These are phyloP conservation scores for Epichloe coenophiala DNA, from an alignment of 2,329 filamentous ascomycete species.

Conservation along the genomic window DNA sequence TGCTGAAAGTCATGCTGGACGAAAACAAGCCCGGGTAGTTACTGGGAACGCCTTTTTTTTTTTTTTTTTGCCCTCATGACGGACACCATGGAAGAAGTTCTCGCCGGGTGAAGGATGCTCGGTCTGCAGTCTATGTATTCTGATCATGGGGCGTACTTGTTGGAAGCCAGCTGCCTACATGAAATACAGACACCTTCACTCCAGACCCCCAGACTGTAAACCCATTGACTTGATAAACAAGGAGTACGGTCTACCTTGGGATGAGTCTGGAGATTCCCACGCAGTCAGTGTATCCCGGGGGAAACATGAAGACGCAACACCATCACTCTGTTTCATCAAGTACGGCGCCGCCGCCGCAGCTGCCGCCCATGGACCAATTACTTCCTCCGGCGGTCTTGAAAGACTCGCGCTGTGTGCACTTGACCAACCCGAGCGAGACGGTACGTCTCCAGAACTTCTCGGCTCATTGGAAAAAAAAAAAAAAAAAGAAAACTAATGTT, in stretches of 20 bases:
- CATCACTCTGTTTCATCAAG: neutral
- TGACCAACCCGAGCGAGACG: conserved; percentile 15
- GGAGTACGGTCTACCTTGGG: too few relatives aligned
- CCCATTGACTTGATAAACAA: too few relatives aligned
- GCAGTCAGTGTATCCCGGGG: neutral
- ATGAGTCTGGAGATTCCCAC: neutral
- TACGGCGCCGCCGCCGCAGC: neutral
- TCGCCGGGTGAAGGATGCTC: too few relatives aligned
- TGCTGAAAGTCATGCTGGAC: neutral
- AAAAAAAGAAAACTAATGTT: too few relatives aligned
- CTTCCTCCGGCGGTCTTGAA: conserved; percentile 7
- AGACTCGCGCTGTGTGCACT: conserved; percentile 5
- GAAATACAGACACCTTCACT: too few relatives aligned
- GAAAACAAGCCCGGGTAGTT: neutral
- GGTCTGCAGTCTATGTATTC: too few relatives aligned
- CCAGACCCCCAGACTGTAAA: too few relatives aligned
- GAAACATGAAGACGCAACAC: neutral
- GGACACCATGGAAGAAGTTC: too few relatives aligned
- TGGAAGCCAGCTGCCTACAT: too few relatives aligned
- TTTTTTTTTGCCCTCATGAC: too few relatives aligned
- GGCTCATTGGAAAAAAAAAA: too few relatives aligned
- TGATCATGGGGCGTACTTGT: too few relatives aligned
- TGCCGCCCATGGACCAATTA: neutral
- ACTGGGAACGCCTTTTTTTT: neutral
- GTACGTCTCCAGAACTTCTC: conserved; percentile 8